Percentiles rank a stretch among this genome's conserved stretches.
Conservation (phyloP, 495 filamentous ascomycete species). For the Polyplosphaeria fusca region DNA sequence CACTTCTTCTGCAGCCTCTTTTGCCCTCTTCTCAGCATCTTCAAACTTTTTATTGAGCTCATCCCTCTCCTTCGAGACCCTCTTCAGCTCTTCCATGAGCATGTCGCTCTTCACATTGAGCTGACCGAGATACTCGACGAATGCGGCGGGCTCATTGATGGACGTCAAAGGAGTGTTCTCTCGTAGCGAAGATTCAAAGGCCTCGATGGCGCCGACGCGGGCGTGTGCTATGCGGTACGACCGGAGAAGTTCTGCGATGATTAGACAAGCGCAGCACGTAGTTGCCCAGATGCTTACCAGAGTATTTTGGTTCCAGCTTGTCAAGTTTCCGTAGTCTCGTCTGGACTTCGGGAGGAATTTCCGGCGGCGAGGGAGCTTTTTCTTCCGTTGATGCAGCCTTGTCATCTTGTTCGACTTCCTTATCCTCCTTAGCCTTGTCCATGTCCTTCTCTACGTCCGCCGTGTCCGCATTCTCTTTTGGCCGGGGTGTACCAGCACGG, state of each 20-base stretch:
- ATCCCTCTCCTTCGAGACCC: constrained; percentile 78
- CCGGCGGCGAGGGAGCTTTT: constrained; percentile 42
- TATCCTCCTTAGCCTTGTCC: constrained; percentile 30
- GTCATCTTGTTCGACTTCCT: constrained; percentile 29
- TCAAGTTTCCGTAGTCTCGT: constrained; percentile 72
- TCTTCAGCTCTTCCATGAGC: constrained; percentile 88
- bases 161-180: constrained; percentile 89
- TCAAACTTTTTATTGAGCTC: constrained; percentile 71
- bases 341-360: constrained; percentile 71
- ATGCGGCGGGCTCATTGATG: constrained; percentile 76
- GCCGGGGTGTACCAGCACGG: constrained; percentile 52
- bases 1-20: constrained; percentile 54
- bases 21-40: constrained; percentile 63
- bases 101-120: constrained; percentile 81
- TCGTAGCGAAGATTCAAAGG: constrained; percentile 83
- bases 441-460: constrained; percentile 2
- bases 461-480: constrained; percentile 28
- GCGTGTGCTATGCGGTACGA: constrained; percentile 90
- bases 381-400: constrained; percentile 32
- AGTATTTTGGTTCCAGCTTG: constrained; percentile 81
- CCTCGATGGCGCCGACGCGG: constrained; percentile 77
- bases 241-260: constrained; percentile 69
- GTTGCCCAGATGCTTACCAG: constrained; percentile 53
- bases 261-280: too few species aligned
- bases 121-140: constrained; percentile 93